Conservation (phyloP, 2,329 filamentous ascomycete genomes). For the Colletotrichum theobromicola region DNA sequence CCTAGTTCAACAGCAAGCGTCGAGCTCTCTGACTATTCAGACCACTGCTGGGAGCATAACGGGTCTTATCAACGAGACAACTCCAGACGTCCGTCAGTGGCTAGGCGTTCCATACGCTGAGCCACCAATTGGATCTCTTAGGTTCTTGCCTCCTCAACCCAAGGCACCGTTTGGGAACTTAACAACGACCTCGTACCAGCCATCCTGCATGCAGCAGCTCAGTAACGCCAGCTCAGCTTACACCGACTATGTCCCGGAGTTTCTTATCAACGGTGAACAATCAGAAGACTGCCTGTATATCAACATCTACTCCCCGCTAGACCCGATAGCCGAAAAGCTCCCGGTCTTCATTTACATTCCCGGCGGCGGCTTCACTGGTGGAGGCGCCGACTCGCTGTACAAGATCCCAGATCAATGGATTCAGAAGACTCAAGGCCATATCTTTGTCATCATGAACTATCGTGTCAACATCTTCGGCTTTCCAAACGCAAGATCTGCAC, state of each 20-base stretch:
- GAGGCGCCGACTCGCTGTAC: conserved; percentile 1
- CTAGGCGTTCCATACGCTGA: conserved; percentile 60
- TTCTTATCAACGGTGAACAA: background rate
- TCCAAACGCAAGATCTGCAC: conserved; percentile 30
- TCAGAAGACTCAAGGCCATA: conserved; percentile 25
- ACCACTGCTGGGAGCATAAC: background rate
- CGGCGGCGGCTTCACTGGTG: conserved; percentile 1
- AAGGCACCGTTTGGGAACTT: conserved; percentile 27
- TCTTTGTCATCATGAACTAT: conserved; percentile 34
- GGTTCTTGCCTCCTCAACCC: conserved; percentile 41
- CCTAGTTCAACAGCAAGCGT: background rate
- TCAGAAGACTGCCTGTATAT: conserved; percentile 39
- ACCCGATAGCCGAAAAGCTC: background rate
- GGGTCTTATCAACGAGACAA: background rate
- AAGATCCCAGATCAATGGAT: conserved; percentile 29
- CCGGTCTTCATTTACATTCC: conserved; percentile 4
- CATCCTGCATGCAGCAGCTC: conserved; percentile 37
- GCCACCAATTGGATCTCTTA: conserved; percentile 56
- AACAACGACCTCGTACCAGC: conserved; percentile 28
- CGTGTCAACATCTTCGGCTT: conserved; percentile 33
- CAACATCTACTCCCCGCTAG: conserved; percentile 33
- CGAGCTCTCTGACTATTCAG: background rate
- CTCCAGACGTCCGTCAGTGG: conserved; percentile 3
- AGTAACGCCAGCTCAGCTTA: conserved; percentile 26
- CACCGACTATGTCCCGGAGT: background rate